Base-by-base conservation (phyloP, 106 monocot genomes). In the Dendrobium huoshanense region DNA sequence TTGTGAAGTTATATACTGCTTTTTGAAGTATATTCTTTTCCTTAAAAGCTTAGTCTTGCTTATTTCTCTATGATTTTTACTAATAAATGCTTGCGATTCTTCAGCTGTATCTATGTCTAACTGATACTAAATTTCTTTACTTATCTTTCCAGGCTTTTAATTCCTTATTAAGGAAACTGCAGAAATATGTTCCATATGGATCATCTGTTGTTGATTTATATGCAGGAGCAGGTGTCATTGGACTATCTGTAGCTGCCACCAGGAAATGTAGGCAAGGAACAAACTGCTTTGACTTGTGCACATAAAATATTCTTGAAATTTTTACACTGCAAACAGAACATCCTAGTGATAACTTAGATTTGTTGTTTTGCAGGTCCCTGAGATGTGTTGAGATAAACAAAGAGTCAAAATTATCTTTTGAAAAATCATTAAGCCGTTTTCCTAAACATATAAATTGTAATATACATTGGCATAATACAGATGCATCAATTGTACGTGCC, bases 311-410 rank as follows among this genome's bases (percentile, higher is more conserved):
- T 67, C 67, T 67, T n/a, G 5, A n/a, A 29, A 44, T 59, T 67
- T 67, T 67, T 67, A 25, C 7, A 29, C 27, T 67, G 8, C 20
- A 45, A 9, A 6, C 18, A n/a, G 16, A 49, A 41, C 11, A 42
- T 81, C 29, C 73, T 29, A 37, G 7, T 37, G 11, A 41, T 55
- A 42, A 64, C 59, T 25, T 49, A 1, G 56, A 65, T 64, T 74
- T 82, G 48, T 61, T 80, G 25, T 67, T 77, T 44, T 84, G 40
- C 82, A 99, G 98, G 80, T 91, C 92, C 76, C 89, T 99, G 72
- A 99, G 90, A 88, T 99, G 95, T 81, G 88, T 99, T 78, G 98
- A 99, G 85, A 93, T 95, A 40, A 99, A 95, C 72, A 95, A 93
- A 87, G 91, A 95, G 68, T 95, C 95, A 37, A 95, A 92, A 76